These are phyloP conservation scores for Simplicillium aogashimaense DNA, from an alignment of 2,329 filamentous ascomycete genomes.

Conservation along the genomic window DNA sequence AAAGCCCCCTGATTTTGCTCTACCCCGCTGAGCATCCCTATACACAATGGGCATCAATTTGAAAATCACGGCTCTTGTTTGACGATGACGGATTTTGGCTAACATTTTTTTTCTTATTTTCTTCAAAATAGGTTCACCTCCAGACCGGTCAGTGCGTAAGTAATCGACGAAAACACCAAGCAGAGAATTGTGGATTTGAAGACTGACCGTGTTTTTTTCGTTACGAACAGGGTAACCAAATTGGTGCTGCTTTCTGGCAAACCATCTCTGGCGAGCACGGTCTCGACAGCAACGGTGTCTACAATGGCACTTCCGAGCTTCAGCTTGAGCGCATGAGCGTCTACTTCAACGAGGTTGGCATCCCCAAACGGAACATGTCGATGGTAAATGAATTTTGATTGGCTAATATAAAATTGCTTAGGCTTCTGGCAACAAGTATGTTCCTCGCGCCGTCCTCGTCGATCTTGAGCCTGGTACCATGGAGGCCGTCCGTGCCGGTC, in stretches of 20 bases:
- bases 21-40: constrained; percentile 8
- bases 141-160: constrained; percentile 99
- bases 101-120: constrained; percentile 36
- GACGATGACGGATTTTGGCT: constrained; percentile 28
- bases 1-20: constrained; percentile 19
- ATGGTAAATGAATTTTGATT: neutral
- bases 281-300: constrained; percentile 95
- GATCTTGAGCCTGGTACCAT: constrained; percentile 99
- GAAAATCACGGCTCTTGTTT: neutral
- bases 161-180: constrained; percentile 11
- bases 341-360: constrained; percentile 75
- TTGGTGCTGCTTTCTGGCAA: constrained; percentile 99
- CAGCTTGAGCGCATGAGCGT: constrained; percentile 99
- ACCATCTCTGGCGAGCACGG: constrained; percentile 86
- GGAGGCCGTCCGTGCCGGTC: constrained; percentile 96
- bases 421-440: constrained; percentile 98
- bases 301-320: constrained; percentile 96
- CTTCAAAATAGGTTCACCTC: constrained; percentile 82
- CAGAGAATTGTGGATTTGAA: constrained; percentile 5
- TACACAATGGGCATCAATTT: neutral
- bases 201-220: constrained; percentile 23
- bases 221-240: constrained; percentile 85
- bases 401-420: constrained; percentile 24
- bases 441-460: constrained; percentile 97
- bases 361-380: neutral